Evolutionary conservation across 2,329 filamentous ascomycete species (phyloP).

Genomic region (Fulvia fulva): DNA sequence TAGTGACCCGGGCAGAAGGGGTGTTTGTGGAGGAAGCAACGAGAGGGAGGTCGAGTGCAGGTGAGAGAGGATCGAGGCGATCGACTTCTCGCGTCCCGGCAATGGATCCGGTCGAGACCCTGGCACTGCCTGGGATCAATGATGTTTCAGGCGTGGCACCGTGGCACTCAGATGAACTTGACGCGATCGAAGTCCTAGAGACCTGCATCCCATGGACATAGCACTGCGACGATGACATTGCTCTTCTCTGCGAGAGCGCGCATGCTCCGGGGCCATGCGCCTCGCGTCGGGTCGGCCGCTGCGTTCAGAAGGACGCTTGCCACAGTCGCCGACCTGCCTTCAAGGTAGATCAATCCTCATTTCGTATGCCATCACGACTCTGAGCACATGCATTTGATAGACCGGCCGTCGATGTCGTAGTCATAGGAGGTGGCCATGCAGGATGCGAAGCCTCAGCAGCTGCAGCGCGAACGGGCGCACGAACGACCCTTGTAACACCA

Average conservation of each 20-base stretch:
- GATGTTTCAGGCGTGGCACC: no score
- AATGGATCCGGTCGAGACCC: no score
- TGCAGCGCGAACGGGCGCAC: conserved; percentile 80
- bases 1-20: no score
- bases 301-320: conserved; percentile 40
- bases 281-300: conserved; percentile 42
- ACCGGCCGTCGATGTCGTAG: conserved; percentile 69
- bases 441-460: conserved; percentile 91
- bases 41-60: no score
- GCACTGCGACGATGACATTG: conserved; percentile 21
- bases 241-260: conserved; percentile 31
- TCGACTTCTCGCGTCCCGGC: no score
- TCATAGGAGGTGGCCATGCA: conserved; percentile 93
- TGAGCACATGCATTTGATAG: conserved; percentile 34
- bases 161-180: no score
- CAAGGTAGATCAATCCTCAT: conserved; percentile 20
- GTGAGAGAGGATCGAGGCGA: no score
- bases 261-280: conserved; percentile 47
- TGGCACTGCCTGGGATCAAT: no score
- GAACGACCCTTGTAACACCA: conserved; percentile 85
- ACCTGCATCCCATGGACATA: no score
- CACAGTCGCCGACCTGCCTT: conserved; percentile 38
- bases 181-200: no score
- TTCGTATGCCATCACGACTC: not conserved
- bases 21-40: no score